Evolutionary conservation across 2,329 filamentous ascomycete species (phyloP).

Genomic region (Ophiostoma fasciatum): DNA sequence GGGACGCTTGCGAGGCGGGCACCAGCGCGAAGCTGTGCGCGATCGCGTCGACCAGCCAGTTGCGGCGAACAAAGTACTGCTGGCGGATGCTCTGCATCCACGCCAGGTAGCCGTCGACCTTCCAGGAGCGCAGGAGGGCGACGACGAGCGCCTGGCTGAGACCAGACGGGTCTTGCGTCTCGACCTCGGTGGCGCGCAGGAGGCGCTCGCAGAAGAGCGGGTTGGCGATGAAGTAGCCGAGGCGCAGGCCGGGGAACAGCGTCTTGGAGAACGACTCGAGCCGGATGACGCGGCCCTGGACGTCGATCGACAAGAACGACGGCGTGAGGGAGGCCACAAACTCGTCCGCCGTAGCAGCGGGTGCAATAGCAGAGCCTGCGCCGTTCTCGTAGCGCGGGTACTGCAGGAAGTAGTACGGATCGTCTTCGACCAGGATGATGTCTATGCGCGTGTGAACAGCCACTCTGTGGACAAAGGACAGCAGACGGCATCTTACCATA

Average conservation of each 20-base stretch:
- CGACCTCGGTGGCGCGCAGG: slow-evolving; percentile 25
- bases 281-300: slow-evolving; percentile 28
- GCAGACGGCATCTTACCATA: no score
- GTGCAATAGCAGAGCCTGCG: neutral
- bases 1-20: slow-evolving; percentile 10
- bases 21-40: slow-evolving; percentile 11
- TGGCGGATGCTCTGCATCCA: slow-evolving; percentile 57
- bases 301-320: slow-evolving; percentile 15
- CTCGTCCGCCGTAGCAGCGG: neutral
- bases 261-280: slow-evolving; percentile 61
- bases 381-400: slow-evolving; percentile 10
- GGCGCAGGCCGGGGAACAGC: slow-evolving; percentile 47
- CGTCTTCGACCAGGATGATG: slow-evolving; percentile 51
- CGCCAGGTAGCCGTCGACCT: slow-evolving; percentile 56
- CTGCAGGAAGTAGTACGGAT: slow-evolving; percentile 29
- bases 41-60: slow-evolving; percentile 47
- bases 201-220: slow-evolving; percentile 17
- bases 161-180: slow-evolving; percentile 54
- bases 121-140: slow-evolving; percentile 44
- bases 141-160: slow-evolving; percentile 36
- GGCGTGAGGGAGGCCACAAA: slow-evolving; percentile 13
- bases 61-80: slow-evolving; percentile 51
- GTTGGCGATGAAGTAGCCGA: slow-evolving; percentile 45
- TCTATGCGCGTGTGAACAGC: slow-evolving; percentile 5
- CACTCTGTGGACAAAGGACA: no score